Evolutionary conservation across 768 basidiomycete species (phyloP).

Genomic region (Trametes cingulata): DNA sequence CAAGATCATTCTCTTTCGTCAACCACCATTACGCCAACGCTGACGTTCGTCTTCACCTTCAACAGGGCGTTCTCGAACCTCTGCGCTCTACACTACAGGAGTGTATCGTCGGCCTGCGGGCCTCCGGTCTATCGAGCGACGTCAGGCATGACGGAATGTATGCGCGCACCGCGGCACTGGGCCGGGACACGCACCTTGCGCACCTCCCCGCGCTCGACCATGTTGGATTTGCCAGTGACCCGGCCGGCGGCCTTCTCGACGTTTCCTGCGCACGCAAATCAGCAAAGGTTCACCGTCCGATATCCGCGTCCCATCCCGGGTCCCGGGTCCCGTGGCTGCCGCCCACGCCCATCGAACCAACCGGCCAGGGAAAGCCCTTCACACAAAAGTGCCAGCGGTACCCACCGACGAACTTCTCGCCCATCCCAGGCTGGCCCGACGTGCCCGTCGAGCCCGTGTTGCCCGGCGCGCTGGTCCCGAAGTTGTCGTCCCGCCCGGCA

Average conservation of each 20-base stretch:
- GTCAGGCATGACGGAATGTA: not conserved
- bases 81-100: too few species aligned
- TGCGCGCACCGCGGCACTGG: not conserved
- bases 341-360: too few species aligned
- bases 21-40: too few species aligned
- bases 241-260: conserved; percentile 15
- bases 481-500: not conserved
- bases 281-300: not conserved
- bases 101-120: not conserved
- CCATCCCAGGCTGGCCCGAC: not conserved
- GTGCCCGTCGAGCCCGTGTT: not conserved
- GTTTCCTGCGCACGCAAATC: not conserved
- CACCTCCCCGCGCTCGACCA: conserved; percentile 20
- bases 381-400: too few species aligned
- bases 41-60: too few species aligned
- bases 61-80: not conserved
- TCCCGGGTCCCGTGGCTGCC: too few species aligned
- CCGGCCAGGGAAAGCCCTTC: too few species aligned
- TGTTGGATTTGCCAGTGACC: conserved; percentile 11
- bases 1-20: too few species aligned
- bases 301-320: too few species aligned
- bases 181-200: conserved; percentile 14
- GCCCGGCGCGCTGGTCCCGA: not conserved
- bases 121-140: not conserved
- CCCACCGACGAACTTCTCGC: conserved; percentile 10